Evolutionary conservation across 108 stramenopile genomes (phyloP).

Genomic region (Schizochytrium sp.): DNA sequence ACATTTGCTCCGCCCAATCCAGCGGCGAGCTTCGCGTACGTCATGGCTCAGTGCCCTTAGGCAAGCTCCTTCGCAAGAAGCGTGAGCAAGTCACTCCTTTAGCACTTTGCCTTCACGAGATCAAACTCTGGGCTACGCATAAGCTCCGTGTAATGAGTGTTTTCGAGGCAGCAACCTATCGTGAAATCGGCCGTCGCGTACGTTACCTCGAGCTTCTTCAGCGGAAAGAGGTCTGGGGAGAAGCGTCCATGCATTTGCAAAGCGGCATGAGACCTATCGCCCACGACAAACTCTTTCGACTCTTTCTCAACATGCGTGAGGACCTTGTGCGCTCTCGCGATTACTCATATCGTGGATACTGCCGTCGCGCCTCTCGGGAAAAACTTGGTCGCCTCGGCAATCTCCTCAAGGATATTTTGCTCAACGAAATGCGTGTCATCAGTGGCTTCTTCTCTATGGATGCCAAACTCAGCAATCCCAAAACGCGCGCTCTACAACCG

Average conservation of each 20-base stretch:
- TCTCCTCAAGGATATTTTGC: slow-evolving; percentile 54
- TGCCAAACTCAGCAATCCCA: slow-evolving; percentile 57
- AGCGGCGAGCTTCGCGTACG: slow-evolving; percentile 55
- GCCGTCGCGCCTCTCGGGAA: slow-evolving; percentile 59
- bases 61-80: slow-evolving; percentile 42
- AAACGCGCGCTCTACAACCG: slow-evolving; percentile 52
- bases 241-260: slow-evolving; percentile 28
- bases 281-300: slow-evolving; percentile 54
- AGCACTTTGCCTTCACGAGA: slow-evolving; percentile 30
- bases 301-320: slow-evolving; percentile 16
- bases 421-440: slow-evolving; percentile 50
- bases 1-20: slow-evolving; percentile 55
- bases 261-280: slow-evolving; percentile 48
- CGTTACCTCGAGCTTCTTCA: slow-evolving; percentile 30
- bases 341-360: slow-evolving; percentile 34
- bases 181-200: slow-evolving; percentile 25
- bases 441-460: slow-evolving; percentile 38
- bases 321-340: slow-evolving; percentile 56
- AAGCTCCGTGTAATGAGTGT: not conserved
- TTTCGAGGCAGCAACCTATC: slow-evolving; percentile 30
- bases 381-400: slow-evolving; percentile 54
- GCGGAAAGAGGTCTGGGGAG: slow-evolving; percentile 60
- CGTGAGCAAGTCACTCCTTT: slow-evolving; percentile 46
- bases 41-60: slow-evolving; percentile 44
- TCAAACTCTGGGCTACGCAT: slow-evolving; percentile 44